Evolutionary conservation across 1,284 basidiomycete genomes (phyloP).

Genomic region (Rhodotorula sp.): DNA sequence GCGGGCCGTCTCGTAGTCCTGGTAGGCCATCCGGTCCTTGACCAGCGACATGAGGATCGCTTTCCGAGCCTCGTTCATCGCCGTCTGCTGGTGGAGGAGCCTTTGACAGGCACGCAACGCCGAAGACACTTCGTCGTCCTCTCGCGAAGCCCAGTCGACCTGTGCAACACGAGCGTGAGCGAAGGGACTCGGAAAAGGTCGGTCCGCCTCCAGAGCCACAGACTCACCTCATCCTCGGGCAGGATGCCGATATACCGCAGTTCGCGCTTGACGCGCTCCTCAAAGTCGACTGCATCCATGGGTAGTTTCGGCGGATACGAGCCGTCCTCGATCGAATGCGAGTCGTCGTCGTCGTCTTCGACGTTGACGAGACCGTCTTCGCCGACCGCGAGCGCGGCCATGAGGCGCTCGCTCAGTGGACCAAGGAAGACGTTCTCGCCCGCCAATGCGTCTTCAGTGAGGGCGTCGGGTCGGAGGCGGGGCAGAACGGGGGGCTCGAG

Average conservation of each 20-base stretch:
- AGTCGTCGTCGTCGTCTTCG: conserved; percentile 7
- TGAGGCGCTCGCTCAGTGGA: conserved; percentile 67
- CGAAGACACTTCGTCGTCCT: conserved; percentile 90
- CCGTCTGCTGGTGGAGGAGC: conserved; percentile 72
- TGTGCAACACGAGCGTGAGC: background rate
- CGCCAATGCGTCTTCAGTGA: conserved; percentile 63
- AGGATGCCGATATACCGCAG: conserved; percentile 56
- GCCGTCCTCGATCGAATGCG: background rate
- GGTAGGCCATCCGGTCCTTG: conserved; percentile 82
- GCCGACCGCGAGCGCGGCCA: conserved; percentile 53
- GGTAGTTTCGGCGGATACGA: background rate
- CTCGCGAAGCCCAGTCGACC: conserved; percentile 57
- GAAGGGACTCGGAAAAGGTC: accelerated
- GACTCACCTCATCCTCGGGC: conserved; percentile 55
- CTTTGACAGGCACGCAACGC: conserved; percentile 83
- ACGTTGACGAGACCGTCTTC: conserved; percentile 55
- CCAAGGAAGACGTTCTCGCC: conserved; percentile 67
- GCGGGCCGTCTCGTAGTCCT: conserved; percentile 77
- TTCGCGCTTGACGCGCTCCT: conserved; percentile 58
- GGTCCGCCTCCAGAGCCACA: no score
- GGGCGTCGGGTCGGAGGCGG: conserved; percentile 61
- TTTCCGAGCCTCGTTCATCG: conserved; percentile 80
- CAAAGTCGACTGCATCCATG: conserved; percentile 56
- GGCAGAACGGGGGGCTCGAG: conserved; percentile 35
- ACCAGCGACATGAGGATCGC: conserved; percentile 70